Evolutionary conservation across 345 rosid species (phyloP), one percentile per base, ranked within the genome.

Genomic region (Citrus australasica): DNA sequence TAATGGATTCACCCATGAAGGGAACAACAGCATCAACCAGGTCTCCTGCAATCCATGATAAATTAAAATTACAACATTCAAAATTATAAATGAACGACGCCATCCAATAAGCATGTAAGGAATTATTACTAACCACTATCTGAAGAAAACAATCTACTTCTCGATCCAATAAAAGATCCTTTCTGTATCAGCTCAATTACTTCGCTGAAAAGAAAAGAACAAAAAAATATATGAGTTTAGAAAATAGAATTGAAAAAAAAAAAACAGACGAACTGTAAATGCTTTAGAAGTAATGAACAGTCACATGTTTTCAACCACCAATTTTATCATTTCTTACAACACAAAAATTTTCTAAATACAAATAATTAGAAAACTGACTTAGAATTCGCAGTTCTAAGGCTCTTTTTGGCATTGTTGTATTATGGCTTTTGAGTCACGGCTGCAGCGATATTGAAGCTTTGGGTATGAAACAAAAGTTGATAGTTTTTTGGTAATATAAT

Each of bases 1-100:
- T 79, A 32, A 94, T 92, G 30, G 98, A 94, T 88, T 94, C 97
- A 9, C 93, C 98, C 95, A 94, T 92, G 82, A 87, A 89, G 66
- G 98, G 97, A 40, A 94, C 98, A 83, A 92, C 89, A 74, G 85
- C 94, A 74, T 92, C 93, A 73, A 89, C 92, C 82, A 86, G 68
- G 78, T 90, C 92, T 58, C 86, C 95, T 89, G 66, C 74, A 83
- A 48, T 75, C 42, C 75, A 82, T 21, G 35, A 38, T 37, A 48
- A 78, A 40, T 33, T 46, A 65, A 17, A 24, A 67, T 4, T 14
- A 58, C 6, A 7, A 51, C 74, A 33, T 64, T 25, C 22, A 37
- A 33, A 63, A 24, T 40, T 59, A 27, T 62, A 71, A 79, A 65
- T 7, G n/a, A 13, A 27, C 22, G 19, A 14, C 22, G 42, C 1